A percentile compares a stretch with the other conserved stretches of the same genome.
Evolutionary conservation across 2,329 filamentous ascomycete genomes (phyloP).

Genomic region (Knufia fluminis): DNA sequence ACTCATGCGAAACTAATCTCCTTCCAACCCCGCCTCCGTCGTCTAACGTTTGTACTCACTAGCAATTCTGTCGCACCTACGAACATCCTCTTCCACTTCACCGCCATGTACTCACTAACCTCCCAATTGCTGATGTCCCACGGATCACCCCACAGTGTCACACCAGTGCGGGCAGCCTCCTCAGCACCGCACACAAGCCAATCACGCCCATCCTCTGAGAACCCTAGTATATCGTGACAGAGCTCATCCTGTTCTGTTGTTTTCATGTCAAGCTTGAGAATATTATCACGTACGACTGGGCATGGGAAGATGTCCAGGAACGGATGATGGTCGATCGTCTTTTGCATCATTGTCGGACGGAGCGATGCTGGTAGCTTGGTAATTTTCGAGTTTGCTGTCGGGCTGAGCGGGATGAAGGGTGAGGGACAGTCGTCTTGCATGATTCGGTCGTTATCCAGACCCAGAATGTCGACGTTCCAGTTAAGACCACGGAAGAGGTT

Average conservation of each 20-base stretch:
- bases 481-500: constrained; percentile 30
- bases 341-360: constrained; percentile 33
- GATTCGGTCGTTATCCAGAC: constrained; percentile 20
- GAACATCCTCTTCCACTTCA: constrained; percentile 33
- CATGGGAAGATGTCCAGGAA: constrained; percentile 32
- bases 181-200: not conserved
- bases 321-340: constrained; percentile 33
- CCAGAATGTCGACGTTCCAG: constrained; percentile 26
- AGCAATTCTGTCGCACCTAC: constrained; percentile 10
- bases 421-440: constrained; percentile 19
- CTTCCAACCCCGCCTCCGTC: constrained; percentile 13
- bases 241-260: constrained; percentile 9
- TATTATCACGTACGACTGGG: constrained; percentile 33
- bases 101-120: constrained; percentile 35
- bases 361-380: constrained; percentile 21
- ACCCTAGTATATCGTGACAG: constrained; percentile 11
- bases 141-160: constrained; percentile 44
- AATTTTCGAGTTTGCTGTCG: not conserved
- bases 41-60: constrained; percentile 16
- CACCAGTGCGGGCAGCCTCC: constrained; percentile 24
- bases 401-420: constrained; percentile 16
- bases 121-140: constrained; percentile 42
- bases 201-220: constrained; percentile 12
- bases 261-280: not conserved
- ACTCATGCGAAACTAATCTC: constrained; percentile 15